phyloP scores from a whole-genome alignment of 2,329 filamentous ascomycete species.

The Amylocarpus encephaloides region DNA sequence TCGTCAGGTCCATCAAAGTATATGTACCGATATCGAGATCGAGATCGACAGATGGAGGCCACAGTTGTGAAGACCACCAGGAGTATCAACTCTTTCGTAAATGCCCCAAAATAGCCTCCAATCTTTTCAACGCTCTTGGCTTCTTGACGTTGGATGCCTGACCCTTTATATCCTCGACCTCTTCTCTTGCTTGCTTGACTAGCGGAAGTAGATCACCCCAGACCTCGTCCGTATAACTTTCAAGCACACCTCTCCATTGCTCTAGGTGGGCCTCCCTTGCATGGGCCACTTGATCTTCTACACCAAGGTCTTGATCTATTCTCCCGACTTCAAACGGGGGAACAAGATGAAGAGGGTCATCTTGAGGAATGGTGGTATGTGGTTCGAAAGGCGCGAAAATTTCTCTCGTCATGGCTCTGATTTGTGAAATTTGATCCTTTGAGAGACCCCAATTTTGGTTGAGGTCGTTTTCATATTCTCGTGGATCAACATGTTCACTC shows the following conservation, averaged over 20 bases:
- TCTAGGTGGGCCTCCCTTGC: conserved; percentile 40
- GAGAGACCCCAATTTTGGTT: conserved; percentile 27
- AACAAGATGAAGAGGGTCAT: conserved; percentile 23
- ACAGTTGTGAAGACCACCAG: neutral
- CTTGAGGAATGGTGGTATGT: conserved; percentile 12
- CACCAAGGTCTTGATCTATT: neutral
- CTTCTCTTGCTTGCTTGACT: conserved; percentile 48
- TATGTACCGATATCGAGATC: too few species aligned
- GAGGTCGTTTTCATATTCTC: conserved; percentile 23
- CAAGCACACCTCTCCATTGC: conserved; percentile 51
- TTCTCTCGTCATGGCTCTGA: conserved; percentile 24
- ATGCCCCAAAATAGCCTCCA: conserved; percentile 23
- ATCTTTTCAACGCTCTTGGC: conserved; percentile 18
- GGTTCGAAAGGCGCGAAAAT: conserved; percentile 18
- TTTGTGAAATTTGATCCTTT: conserved; percentile 20
- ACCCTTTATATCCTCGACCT: conserved; percentile 41
- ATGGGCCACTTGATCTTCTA: neutral
- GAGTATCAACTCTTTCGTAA: conserved; percentile 10
- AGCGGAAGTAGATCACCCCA: conserved; percentile 59
- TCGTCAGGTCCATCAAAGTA: too few species aligned
- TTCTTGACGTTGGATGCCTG: neutral
- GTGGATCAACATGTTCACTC: conserved; percentile 19
- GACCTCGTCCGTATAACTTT: conserved; percentile 56
- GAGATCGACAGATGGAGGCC: neutral
- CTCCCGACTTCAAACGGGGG: conserved; percentile 6